Evolutionary conservation across 352 stramenopile genomes (phyloP), one percentile per base, ranked within the genome.

Genomic region (Phytophthora citricola): DNA sequence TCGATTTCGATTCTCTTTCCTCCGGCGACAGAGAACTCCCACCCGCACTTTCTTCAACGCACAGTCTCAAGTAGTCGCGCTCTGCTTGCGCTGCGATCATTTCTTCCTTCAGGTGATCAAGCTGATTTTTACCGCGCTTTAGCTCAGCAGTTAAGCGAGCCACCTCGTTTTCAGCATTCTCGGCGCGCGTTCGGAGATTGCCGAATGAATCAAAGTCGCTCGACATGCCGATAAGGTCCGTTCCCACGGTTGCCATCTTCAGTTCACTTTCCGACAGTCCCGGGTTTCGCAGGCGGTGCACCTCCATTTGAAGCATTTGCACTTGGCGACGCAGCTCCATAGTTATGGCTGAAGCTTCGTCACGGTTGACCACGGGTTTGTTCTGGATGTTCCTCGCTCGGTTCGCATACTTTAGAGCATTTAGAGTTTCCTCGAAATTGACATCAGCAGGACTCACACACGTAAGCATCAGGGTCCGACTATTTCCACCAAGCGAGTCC

Each of bases 381-480:
- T 96, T 96, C 66, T 93, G 86, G 63, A 96, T 97, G 59, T 97
- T 97, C 17, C 90, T 75, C 4, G 91, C 91, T 40, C 92, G 89
- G 49, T 97, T 96, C 5, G 92, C 91, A 78, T 97, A 98, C 66
- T 96, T 95, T 34, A 98, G 76, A 3, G 93, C 93, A 64, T 95
- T 97, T 32, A 97, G 57, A 10, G 92, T 98, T 75, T 98, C 94
- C 55, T 94, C 85, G 45, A 96, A 92, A 58, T 98, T 97, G 31
- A 92, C 87, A 36, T 96, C 90, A 5, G 92, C 90, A 38, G 94
- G 93, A 52, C 90, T 97, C 36, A 98, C 92, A 72, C 94, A 98
- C 39, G 87, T 92, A 0, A 98, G 73, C 87, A 98, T 97, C 8
- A 98, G 58, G 34, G 94, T 98, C 29, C 91, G 79, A 60, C 87